phyloP scores from a whole-genome alignment of 148 eudicot genomes.

The Rhododendron mucronatum region DNA sequence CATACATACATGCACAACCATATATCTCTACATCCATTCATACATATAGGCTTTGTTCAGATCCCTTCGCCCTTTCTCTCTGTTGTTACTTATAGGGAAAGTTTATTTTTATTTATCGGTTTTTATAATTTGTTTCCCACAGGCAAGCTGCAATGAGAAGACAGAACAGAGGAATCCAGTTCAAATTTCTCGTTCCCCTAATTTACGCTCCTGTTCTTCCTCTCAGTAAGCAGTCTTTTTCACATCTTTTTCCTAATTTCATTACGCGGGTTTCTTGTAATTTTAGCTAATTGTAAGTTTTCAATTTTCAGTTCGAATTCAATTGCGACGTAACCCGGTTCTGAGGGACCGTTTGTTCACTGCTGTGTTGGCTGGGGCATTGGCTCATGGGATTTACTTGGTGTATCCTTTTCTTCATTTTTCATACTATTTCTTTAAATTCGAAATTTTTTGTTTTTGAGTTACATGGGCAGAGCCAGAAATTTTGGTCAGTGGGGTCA shows the following conservation, averaged over 20 bases:
- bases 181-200: constrained; percentile 61
- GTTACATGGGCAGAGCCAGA: too few species aligned
- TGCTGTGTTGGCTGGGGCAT: constrained; percentile 79
- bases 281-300: neutral
- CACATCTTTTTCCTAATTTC: neutral
- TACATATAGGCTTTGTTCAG: neutral
- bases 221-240: constrained; percentile 51
- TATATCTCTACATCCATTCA: neutral
- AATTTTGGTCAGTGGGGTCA: too few species aligned
- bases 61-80: neutral
- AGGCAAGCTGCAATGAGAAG: constrained; percentile 32
- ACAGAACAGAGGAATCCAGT: constrained; percentile 48
- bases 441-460: neutral
- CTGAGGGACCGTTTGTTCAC: constrained; percentile 81
- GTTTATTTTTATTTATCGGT: too few species aligned
- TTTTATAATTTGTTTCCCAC: neutral
- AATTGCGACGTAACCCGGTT: constrained; percentile 73
- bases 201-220: constrained; percentile 95
- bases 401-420: constrained; percentile 72
- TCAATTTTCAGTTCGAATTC: constrained; percentile 56
- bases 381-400: constrained; percentile 78
- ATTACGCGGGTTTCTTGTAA: neutral
- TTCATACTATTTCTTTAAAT: neutral
- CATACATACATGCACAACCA: neutral
- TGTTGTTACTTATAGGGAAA: neutral